Conservation (phyloP, 345 rosid species). For the Brassica rapa region DNA sequence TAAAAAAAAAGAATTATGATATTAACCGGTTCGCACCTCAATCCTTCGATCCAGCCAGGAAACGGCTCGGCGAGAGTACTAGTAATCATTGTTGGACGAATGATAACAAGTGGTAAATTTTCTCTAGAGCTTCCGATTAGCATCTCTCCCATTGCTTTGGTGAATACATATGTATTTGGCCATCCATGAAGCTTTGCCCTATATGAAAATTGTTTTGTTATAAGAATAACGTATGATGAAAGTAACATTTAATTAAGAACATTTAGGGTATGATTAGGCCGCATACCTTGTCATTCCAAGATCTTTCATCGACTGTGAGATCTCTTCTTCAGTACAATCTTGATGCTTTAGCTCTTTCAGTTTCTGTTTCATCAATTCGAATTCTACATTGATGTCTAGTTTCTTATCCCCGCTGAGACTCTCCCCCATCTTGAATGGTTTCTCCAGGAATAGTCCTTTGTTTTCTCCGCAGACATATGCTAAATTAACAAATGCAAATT, state of each 20-base stretch:
- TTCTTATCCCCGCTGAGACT: slow-evolving; percentile 25
- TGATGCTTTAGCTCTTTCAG: slow-evolving; percentile 32
- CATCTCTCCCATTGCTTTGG: slow-evolving; percentile 92
- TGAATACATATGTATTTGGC: slow-evolving; percentile 84
- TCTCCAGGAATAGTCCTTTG: slow-evolving; percentile 32
- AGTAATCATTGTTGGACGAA: slow-evolving; percentile 70
- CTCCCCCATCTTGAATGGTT: slow-evolving; percentile 40
- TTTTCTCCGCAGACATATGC: slow-evolving; percentile 42
- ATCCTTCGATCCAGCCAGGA: slow-evolving; percentile 87
- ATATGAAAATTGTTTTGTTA: neutral
- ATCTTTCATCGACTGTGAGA: slow-evolving; percentile 39
- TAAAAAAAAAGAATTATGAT: neutral
- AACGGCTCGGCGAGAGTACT: slow-evolving; percentile 78
- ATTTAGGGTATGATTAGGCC: neutral
- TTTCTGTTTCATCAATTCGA: slow-evolving; percentile 35
- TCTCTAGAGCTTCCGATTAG: slow-evolving; percentile 52
- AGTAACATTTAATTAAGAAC: neutral
- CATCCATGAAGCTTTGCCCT: slow-evolving; percentile 78
- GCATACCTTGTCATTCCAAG: slow-evolving; percentile 41
- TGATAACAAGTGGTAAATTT: slow-evolving; percentile 55
- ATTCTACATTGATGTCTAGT: slow-evolving; percentile 35
- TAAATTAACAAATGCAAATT: neutral
- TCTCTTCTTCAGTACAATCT: slow-evolving; percentile 33
- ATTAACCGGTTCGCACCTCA: slow-evolving; percentile 46
- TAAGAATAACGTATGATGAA: neutral